Base-by-base conservation (phyloP, 2,329 filamentous ascomycete species). In the Leptographium lundbergii region DNA sequence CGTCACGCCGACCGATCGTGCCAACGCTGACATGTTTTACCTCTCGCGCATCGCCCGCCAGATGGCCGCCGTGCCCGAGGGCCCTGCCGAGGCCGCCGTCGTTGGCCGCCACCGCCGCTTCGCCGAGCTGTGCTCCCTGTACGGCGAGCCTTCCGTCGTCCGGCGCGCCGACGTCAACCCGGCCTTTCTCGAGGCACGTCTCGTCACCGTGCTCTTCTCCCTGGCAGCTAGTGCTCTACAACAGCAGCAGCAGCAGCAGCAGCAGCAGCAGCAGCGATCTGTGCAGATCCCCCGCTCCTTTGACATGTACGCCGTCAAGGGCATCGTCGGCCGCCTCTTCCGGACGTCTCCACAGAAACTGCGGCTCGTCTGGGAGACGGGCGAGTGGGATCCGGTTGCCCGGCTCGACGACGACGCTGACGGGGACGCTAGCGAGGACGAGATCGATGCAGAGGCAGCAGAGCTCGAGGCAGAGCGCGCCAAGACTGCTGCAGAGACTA, bases 21-120 rank as follows among this genome's bases (percentile, higher is more conserved):
- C 83, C 58, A 94, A 97, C 67, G 91, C 91, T 5, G 94, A 97
- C 66, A 86, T 92, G 67, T 99, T 95, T 70, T 99, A 99, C 70
- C 81, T 97, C 13, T 89, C 86, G 0, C 81, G 88, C 58, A 94
- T 96, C 60, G 88, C 81, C 13, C 85, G 84, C 62, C 88, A 94
- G 68, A 75, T 96, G 47, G 79, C 84, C 1, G 74, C 77, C 4
- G 79, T 82, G 0, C 74, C 82, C 0, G 77, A 81, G 59, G 71
- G 70, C 3, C 71, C 75, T 2, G 79, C 77, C 52, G 74, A 85
- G 63, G 72, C 71, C 0, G 72, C 74, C 1, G 78, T 95, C 0
- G 69, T 88, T 3, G 71, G 69, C 0, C 72, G 74, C 4, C 91
- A 97, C 70, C 85, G 84, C 9, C 80, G 90, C 5, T 97, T 88